Evolutionary conservation across 2,329 filamentous ascomycete genomes (phyloP).

Genomic region (Beauveria medogensis): DNA sequence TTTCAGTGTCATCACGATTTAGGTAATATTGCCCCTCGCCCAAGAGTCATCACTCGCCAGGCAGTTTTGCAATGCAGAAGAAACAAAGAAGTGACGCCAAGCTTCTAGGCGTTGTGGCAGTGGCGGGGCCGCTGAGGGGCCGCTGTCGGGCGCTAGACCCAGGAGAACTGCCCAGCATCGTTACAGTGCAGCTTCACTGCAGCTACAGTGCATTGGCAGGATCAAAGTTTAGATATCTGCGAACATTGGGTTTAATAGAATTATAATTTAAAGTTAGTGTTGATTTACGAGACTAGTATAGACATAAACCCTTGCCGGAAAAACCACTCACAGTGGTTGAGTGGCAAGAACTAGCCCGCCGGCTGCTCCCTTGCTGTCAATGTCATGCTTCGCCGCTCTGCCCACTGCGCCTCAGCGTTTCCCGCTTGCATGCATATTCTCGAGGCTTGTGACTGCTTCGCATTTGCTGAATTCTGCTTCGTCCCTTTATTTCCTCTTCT

Average conservation of each 20-base stretch:
- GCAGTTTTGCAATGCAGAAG: neutral
- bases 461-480: neutral
- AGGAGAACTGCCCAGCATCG: neutral
- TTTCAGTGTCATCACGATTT: too few relatives aligned
- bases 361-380: slow-evolving; percentile 8
- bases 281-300: neutral
- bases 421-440: slow-evolving; percentile 1
- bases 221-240: too few relatives aligned
- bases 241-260: neutral
- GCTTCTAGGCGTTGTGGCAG: slow-evolving; percentile 6
- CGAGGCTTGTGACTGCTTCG: neutral
- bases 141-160: neutral
- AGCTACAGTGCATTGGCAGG: neutral
- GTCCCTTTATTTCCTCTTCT: neutral
- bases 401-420: slow-evolving; percentile 5
- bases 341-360: neutral
- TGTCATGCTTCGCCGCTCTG: slow-evolving; percentile 2
- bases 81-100: neutral
- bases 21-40: neutral
- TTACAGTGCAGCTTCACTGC: neutral
- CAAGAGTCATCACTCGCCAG: neutral
- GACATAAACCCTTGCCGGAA: neutral
- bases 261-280: neutral
- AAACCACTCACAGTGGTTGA: neutral
- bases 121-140: slow-evolving; percentile 11